Evolutionary conservation across 1,139 yeast species (phyloP).

Genomic region (Taphrina deformans): DNA sequence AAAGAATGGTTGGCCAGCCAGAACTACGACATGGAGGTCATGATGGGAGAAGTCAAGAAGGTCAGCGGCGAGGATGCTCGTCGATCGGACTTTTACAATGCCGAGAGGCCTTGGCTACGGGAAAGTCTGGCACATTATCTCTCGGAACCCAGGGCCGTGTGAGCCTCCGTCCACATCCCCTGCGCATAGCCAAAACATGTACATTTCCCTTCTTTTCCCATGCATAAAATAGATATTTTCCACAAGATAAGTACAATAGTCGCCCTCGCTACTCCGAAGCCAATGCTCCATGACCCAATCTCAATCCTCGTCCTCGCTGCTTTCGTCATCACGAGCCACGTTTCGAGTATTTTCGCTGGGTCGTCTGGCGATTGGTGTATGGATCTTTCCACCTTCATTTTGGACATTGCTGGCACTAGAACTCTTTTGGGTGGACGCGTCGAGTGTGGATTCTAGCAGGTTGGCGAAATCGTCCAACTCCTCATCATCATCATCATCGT

Average conservation of each 20-base stretch:
- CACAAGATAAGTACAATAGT: background rate
- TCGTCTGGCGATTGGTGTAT: background rate
- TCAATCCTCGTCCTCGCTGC: slow-evolving; percentile 32
- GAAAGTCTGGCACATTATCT: slow-evolving; percentile 41
- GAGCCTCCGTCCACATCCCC: background rate
- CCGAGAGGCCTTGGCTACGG: slow-evolving; percentile 38
- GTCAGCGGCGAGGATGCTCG: slow-evolving; percentile 89
- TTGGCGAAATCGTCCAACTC: slow-evolving; percentile 30
- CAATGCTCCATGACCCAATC: background rate
- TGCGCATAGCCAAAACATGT: background rate
- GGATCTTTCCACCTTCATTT: background rate
- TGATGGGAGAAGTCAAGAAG: slow-evolving; percentile 67
- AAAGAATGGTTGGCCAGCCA: slow-evolving; percentile 73
- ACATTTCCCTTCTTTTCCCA: background rate
- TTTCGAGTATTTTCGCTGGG: background rate
- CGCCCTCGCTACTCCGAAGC: background rate
- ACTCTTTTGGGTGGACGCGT: slow-evolving; percentile 6
- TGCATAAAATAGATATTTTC: background rate
- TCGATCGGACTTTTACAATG: slow-evolving; percentile 43
- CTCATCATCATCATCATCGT: slow-evolving; percentile 25
- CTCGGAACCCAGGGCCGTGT: slow-evolving; percentile 31
- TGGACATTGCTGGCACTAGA: background rate
- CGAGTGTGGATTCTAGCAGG: slow-evolving; percentile 28
- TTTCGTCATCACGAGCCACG: slow-evolving; percentile 8
- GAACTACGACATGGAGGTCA: slow-evolving; percentile 69